phyloP scores from a whole-genome alignment of 768 basidiomycete species.

The Pisolithus tinctorius region DNA sequence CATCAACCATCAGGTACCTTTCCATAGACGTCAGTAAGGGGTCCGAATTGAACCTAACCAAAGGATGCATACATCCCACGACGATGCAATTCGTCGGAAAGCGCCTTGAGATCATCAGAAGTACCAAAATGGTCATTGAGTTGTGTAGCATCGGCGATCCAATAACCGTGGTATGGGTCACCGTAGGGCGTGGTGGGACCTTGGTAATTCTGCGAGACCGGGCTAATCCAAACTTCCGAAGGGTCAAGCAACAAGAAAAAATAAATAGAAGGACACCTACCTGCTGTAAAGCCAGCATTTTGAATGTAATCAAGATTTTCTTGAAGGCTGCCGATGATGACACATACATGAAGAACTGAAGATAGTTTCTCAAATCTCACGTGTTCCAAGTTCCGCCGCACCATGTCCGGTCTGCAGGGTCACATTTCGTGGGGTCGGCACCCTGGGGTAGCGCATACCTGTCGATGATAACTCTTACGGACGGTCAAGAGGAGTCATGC shows the following conservation, averaged over 20 bases:
- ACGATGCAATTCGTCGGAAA: slow-evolving; percentile 59
- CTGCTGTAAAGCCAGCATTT: slow-evolving; percentile 73
- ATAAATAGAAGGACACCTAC: slow-evolving; percentile 27
- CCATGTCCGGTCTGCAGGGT: slow-evolving; percentile 56
- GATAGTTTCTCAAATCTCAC: slow-evolving; percentile 21
- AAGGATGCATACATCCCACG: slow-evolving; percentile 53
- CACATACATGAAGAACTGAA: not conserved
- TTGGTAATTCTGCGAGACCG: slow-evolving; percentile 71
- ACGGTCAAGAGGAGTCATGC: not conserved
- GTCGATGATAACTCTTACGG: slow-evolving; percentile 58
- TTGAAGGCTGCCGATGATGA: slow-evolving; percentile 37
- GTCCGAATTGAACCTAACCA: not conserved
- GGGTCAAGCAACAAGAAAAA: not conserved
- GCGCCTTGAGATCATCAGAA: slow-evolving; percentile 60
- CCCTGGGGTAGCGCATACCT: slow-evolving; percentile 64
- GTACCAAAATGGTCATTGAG: slow-evolving; percentile 72
- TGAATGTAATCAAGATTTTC: slow-evolving; percentile 83
- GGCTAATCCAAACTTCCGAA: slow-evolving; percentile 71
- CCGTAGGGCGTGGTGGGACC: slow-evolving; percentile 68
- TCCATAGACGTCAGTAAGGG: not conserved
- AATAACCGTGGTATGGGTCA: slow-evolving; percentile 84
- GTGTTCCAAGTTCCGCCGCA: slow-evolving; percentile 87
- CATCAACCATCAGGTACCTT: slow-evolving; percentile 79
- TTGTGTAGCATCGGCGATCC: slow-evolving; percentile 61
- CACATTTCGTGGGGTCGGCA: slow-evolving; percentile 47